Evolutionary conservation across 805 yeast genomes (phyloP).

Genomic region (Wickerhamomyces chambardii): DNA sequence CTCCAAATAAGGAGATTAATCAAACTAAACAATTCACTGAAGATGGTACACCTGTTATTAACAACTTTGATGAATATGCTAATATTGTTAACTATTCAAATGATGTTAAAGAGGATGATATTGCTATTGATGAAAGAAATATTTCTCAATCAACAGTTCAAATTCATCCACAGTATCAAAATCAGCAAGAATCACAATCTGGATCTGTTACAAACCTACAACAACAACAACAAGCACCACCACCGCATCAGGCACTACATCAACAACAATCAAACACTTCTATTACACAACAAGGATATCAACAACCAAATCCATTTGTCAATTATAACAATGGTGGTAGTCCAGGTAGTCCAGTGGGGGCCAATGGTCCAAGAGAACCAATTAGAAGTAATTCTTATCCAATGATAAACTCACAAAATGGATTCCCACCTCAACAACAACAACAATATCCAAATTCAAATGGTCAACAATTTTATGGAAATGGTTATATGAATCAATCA

Average conservation of each 20-base stretch:
- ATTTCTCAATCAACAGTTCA: constrained; percentile 13
- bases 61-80: constrained; percentile 17
- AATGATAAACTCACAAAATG: neutral
- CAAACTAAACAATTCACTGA: no score
- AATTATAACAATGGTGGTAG: no score
- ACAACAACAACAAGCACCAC: no score
- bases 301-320: no score
- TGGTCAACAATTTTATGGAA: neutral
- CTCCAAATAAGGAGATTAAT: constrained; percentile 18
- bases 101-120: neutral
- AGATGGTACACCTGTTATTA: constrained; percentile 20
- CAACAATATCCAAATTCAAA: neutral
- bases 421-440: neutral
- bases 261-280: no score
- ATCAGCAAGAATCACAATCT: constrained; percentile 18
- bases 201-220: no score
- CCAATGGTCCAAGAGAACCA: neutral
- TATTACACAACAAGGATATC: no score
- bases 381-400: neutral
- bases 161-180: no score
- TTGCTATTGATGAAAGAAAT: neutral
- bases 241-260: no score
- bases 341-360: neutral
- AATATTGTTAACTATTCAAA: constrained; percentile 10
- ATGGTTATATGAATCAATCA: no score